Percentiles rank a stretch among this genome's conserved stretches.
These are phyloP conservation scores for Sungouiozyma intestinalis DNA, from an alignment of 805 yeast species.

Conservation along the genomic window DNA sequence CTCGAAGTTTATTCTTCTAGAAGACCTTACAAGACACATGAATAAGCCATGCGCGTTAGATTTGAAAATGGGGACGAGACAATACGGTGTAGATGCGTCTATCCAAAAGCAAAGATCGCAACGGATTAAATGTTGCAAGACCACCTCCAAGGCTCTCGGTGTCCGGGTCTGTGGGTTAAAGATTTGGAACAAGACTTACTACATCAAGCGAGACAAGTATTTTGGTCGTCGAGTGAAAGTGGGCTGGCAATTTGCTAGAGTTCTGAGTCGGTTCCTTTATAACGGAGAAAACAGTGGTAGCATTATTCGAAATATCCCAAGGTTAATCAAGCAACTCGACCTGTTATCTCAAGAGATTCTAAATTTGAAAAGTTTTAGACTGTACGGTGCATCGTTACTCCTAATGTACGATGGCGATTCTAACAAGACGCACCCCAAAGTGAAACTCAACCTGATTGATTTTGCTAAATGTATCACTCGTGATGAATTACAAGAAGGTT, in stretches of 20 bases:
- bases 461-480: conserved; percentile 88
- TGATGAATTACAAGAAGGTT: conserved; percentile 34
- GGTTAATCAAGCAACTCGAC: conserved; percentile 47
- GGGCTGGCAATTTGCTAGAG: conserved; percentile 69
- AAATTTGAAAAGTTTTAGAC: conserved; percentile 60
- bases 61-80: conserved; percentile 96
- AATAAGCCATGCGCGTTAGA: conserved; percentile 83
- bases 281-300: conserved; percentile 56
- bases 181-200: conserved; percentile 51
- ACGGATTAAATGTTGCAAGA: conserved; percentile 63
- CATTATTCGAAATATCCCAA: conserved; percentile 56
- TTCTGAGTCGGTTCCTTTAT: conserved; percentile 66
- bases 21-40: conserved; percentile 82
- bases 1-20: conserved; percentile 66
- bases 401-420: conserved; percentile 73
- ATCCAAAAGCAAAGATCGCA: conserved; percentile 67
- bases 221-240: conserved; percentile 70
- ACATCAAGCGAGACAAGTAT: conserved; percentile 76
- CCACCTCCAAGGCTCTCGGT: conserved; percentile 77
- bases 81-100: conserved; percentile 90
- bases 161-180: conserved; percentile 95
- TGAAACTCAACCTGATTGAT: conserved; percentile 71
- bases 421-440: conserved; percentile 15
- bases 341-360: conserved; percentile 47
- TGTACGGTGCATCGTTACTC: conserved; percentile 84